A percentile compares a stretch with the other conserved stretches of the same genome.
phyloP scores from a whole-genome alignment of 176 grass and related monocot genomes.

The Bothriochloa decipiens region DNA sequence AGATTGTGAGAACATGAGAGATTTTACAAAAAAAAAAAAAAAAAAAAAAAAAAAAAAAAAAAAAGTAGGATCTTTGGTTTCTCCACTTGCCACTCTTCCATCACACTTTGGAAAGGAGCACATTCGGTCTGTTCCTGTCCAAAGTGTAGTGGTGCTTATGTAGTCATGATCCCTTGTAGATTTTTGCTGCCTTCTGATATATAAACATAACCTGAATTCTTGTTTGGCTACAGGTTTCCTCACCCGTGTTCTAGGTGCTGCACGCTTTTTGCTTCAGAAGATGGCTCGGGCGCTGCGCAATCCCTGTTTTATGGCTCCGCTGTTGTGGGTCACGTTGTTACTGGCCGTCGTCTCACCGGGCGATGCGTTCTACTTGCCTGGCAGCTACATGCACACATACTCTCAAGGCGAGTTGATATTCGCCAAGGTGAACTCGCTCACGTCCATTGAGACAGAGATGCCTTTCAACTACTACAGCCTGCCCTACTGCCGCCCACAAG shows the following conservation, averaged over 20 bases:
- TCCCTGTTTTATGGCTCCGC: constrained; percentile 10
- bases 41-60: not conserved
- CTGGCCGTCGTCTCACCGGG: constrained; percentile 28
- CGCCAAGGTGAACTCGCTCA: constrained; percentile 85
- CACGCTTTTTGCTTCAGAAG: constrained; percentile 26
- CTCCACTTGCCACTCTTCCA: not conserved
- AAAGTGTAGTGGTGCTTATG: not conserved
- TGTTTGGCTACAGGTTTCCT: constrained; percentile 39
- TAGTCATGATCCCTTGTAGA: not conserved
- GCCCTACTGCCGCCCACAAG: constrained; percentile 64
- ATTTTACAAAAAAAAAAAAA: not conserved
- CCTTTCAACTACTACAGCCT: constrained; percentile 86
- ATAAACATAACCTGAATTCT: not conserved
- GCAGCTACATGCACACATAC: constrained; percentile 90
- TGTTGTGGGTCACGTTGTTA: constrained; percentile 41
- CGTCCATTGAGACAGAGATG: constrained; percentile 86
- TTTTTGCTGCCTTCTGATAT: not conserved
- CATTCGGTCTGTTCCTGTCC: not conserved
- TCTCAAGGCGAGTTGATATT: constrained; percentile 53
- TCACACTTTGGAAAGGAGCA: too few species aligned
- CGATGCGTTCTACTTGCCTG: constrained; percentile 80
- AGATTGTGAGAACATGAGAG: not conserved
- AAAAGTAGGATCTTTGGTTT: not conserved
- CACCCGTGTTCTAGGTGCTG: constrained; percentile 40
- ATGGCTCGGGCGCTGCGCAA: constrained; percentile 18